Evolutionary conservation across 2,329 filamentous ascomycete genomes (phyloP).

Genomic region (Claviceps purpurea): DNA sequence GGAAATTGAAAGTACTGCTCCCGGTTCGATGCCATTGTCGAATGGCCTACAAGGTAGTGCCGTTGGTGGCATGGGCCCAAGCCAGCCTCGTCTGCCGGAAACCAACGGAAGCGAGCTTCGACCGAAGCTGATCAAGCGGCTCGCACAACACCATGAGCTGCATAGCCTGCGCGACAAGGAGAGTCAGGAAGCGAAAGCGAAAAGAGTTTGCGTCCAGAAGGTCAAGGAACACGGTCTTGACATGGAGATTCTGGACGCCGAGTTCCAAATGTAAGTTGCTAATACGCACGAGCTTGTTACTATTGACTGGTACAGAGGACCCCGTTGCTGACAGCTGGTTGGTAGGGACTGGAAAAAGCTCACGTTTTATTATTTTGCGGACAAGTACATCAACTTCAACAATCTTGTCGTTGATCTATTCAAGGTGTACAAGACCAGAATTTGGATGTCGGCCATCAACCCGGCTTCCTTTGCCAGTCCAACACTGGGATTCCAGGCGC

Average conservation of each 20-base stretch:
- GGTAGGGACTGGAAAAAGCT: constrained; percentile 94
- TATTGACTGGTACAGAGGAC: background rate
- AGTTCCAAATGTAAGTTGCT: constrained; percentile 86
- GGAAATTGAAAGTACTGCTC: constrained; percentile 47
- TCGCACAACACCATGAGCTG: constrained; percentile 85
- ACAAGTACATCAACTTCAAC: constrained; percentile 98
- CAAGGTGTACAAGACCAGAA: constrained; percentile 98
- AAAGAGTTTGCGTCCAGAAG: constrained; percentile 92
- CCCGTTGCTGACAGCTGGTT: constrained; percentile 5
- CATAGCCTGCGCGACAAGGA: constrained; percentile 86
- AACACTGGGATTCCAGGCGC: constrained; percentile 55
- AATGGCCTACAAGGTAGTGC: constrained; percentile 55
- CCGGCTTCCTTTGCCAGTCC: constrained; percentile 86
- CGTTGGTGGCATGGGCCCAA: constrained; percentile 65
- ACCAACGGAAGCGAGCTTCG: constrained; percentile 64
- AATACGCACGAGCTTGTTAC: background rate
- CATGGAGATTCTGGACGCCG: constrained; percentile 97
- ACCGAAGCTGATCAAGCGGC: constrained; percentile 90
- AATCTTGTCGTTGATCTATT: constrained; percentile 92
- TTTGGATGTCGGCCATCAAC: constrained; percentile 99
- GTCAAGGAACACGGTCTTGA: constrained; percentile 87
- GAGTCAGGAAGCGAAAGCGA: constrained; percentile 93
- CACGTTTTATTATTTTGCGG: constrained; percentile 97
- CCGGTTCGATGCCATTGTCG: constrained; percentile 49
- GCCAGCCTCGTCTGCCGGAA: constrained; percentile 60